These are phyloP conservation scores for Hypoxylon subgilvum DNA, from an alignment of 495 filamentous ascomycete genomes.

Conservation along the genomic window DNA sequence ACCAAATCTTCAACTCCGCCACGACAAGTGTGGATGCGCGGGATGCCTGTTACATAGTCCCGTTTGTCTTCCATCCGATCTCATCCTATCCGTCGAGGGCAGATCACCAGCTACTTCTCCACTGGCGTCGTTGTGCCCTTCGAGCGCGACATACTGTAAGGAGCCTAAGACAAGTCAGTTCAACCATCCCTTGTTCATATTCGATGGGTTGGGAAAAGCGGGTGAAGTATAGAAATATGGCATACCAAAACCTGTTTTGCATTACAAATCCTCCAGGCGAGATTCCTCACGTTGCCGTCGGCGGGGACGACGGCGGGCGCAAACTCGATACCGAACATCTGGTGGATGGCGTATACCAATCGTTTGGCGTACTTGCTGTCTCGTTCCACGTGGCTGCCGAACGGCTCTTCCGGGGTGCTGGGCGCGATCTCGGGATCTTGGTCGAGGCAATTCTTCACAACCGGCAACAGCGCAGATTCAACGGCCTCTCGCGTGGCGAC, in stretches of 20 bases:
- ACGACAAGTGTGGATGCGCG: too few species aligned
- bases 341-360: constrained; percentile 90
- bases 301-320: constrained; percentile 90
- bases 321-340: constrained; percentile 98
- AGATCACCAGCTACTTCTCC: constrained; percentile 41
- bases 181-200: background rate
- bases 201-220: background rate
- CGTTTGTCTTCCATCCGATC: too few species aligned
- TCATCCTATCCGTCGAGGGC: background rate
- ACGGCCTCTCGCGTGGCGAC: constrained; percentile 56
- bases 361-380: constrained; percentile 87
- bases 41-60: too few species aligned
- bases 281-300: constrained; percentile 87
- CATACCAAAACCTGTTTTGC: constrained; percentile 93
- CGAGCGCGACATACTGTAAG: constrained; percentile 69
- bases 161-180: constrained; percentile 54
- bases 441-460: constrained; percentile 91
- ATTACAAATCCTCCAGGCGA: constrained; percentile 94
- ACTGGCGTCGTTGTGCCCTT: constrained; percentile 60
- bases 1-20: background rate
- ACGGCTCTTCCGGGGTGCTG: constrained; percentile 76
- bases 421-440: constrained; percentile 91
- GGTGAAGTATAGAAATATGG: constrained; percentile 23
- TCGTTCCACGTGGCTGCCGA: constrained; percentile 79
- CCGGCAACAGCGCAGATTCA: constrained; percentile 76